Base-by-base conservation (phyloP, 2,329 filamentous ascomycete species). In the Lecanicillium sp. region DNA sequence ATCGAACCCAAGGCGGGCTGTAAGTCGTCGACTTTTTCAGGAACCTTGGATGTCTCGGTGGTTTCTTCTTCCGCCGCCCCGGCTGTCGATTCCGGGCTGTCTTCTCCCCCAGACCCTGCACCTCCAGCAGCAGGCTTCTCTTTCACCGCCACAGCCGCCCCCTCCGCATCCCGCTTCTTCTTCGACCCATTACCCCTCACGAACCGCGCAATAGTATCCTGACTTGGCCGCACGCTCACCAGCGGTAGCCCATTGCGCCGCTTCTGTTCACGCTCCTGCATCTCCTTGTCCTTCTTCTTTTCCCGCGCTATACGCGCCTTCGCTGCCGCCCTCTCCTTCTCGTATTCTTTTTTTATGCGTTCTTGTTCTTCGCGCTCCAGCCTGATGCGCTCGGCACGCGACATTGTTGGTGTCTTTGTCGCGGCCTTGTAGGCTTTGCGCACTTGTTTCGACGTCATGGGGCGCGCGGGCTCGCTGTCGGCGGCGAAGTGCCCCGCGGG, bases 121-220 rank as follows among this genome's bases (percentile, higher is more conserved):
- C 10, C 5, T 33, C 6, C 12, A 2, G 9, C 39, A 11, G n/a
- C 32, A 7, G 32, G 8, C 26, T 32, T 14, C 19, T 26, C 19
- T 19, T 30, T 4, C 12, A 20, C 23, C 9, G 33, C n/a, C 11
- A 52, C 30, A 47, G 51, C 38, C 53, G 32, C 10, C 19, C 56
- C 47, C 4, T 52, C 52, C 20, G 32, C 44, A 3, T 60, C 62
- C 5, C 61, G 61, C 55, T 66, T 67, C 45, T 54, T 65, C 1
- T 50, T 49, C 3, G 55, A 54, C 1, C 60, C 61, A n/a, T 64
- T 61, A 0, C 66, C 63, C 29, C 66, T 62, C 7, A 78, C 62
- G 49, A 83, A 83, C 29, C 69, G 59, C 15, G 76, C 67, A 52
- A 83, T 78, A 0, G 73, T 78, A 35, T 73, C 73, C 58, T 83